A percentile compares a stretch with the other conserved stretches of the same genome.
phyloP scores from a whole-genome alignment of 1,284 basidiomycete genomes.

The Fomitopsis palustris region DNA sequence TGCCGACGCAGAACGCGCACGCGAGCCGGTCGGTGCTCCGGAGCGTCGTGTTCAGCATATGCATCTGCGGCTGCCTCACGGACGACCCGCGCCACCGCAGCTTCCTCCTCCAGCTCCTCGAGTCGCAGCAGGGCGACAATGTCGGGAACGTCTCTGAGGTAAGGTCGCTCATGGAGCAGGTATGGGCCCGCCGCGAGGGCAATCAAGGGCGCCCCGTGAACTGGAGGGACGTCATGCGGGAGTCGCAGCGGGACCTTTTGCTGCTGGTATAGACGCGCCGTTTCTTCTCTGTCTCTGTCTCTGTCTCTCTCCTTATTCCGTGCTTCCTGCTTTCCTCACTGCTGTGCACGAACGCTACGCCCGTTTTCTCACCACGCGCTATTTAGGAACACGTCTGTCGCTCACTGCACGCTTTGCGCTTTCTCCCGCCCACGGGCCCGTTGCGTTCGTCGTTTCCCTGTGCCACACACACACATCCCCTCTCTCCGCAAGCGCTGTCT shows the following conservation, averaged over 20 bases:
- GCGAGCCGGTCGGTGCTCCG: conserved; percentile 58
- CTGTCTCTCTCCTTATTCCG: neutral
- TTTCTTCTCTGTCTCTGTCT: neutral
- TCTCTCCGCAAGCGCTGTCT: conserved; percentile 1
- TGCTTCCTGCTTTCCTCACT: neutral
- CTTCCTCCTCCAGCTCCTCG: conserved; percentile 45
- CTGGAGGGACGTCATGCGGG: conserved; percentile 57
- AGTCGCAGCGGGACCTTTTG: conserved; percentile 39
- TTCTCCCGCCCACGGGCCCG: neutral
- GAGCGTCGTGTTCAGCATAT: conserved; percentile 75
- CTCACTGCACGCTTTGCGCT: conserved; percentile 1
- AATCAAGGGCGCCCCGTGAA: conserved; percentile 38
- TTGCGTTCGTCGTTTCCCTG: neutral
- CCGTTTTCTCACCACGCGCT: neutral
- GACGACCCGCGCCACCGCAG: conserved; percentile 42
- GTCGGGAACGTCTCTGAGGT: conserved; percentile 65
- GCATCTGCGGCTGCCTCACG: conserved; percentile 67
- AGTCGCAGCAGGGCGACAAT: conserved; percentile 44
- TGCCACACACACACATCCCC: conserved; percentile 2
- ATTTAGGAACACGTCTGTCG: neutral
- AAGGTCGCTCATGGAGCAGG: conserved; percentile 47
- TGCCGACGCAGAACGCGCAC: conserved; percentile 37
- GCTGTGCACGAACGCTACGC: neutral
- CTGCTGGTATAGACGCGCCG: conserved; percentile 51
- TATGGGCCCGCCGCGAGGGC: conserved; percentile 46